phyloP scores from a whole-genome alignment of 768 basidiomycete species.

The Paxillus involutus region DNA sequence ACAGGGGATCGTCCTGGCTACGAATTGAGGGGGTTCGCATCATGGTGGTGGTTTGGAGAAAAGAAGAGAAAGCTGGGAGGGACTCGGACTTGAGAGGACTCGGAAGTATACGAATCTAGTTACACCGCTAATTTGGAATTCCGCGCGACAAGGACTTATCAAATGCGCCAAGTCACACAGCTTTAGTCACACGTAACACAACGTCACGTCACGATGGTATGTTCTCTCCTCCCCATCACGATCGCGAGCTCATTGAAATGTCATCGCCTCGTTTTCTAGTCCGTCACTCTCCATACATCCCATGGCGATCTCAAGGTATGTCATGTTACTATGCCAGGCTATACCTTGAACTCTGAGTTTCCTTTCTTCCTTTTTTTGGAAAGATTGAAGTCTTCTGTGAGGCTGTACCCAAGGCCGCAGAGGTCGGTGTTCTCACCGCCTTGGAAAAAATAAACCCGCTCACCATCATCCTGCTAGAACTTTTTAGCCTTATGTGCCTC shows the following conservation, averaged over 20 bases:
- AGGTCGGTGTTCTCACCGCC: conserved; percentile 49
- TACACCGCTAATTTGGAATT: conserved; percentile 8
- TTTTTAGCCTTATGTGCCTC: conserved; percentile 94
- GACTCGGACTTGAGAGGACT: conserved; percentile 4
- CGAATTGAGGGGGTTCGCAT: conserved; percentile 73
- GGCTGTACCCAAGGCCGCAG: conserved; percentile 91
- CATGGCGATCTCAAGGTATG: conserved; percentile 91
- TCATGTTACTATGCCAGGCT: not conserved
- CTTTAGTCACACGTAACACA: conserved; percentile 24
- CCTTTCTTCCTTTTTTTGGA: not conserved
- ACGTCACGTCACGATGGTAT: conserved; percentile 28
- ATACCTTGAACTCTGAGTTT: not conserved
- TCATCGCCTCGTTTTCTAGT: conserved; percentile 44
- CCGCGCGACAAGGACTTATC: conserved; percentile 4
- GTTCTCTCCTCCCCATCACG: conserved; percentile 21
- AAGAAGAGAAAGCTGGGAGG: conserved; percentile 18
- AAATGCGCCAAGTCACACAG: not conserved
- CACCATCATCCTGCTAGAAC: conserved; percentile 53
- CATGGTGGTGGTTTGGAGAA: conserved; percentile 38
- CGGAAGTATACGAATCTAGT: conserved; percentile 1
- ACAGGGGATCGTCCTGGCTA: conserved; percentile 75
- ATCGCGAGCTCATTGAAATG: conserved; percentile 14
- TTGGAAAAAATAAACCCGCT: not conserved
- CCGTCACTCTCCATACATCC: conserved; percentile 93
- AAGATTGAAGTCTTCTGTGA: conserved; percentile 98